Percentiles rank a stretch among this genome's conserved stretches.
phyloP scores from a whole-genome alignment of 169 alveolate species.

The Cryptosporidium felis region DNA sequence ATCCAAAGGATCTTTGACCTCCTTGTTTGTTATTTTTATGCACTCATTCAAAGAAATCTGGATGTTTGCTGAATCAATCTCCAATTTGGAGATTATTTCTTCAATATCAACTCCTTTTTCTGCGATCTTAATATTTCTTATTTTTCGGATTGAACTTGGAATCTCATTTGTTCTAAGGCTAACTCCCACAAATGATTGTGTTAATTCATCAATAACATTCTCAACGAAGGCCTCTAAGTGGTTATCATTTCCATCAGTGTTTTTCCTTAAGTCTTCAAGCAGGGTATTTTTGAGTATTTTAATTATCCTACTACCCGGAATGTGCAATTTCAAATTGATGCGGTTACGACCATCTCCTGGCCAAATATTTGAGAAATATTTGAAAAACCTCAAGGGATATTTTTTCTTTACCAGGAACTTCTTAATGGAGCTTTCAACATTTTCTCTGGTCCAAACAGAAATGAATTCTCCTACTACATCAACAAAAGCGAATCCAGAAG shows the following conservation, averaged over 20 bases:
- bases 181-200: background rate
- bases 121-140: background rate
- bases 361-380: conserved; percentile 24
- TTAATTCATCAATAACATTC: background rate
- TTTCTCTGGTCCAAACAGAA: conserved; percentile 47
- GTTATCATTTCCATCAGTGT: background rate
- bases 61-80: background rate
- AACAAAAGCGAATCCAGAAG: conserved; percentile 21
- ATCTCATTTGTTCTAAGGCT: background rate
- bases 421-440: background rate
- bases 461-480: conserved; percentile 34
- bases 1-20: background rate
- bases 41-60: conserved; percentile 5
- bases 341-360: conserved; percentile 49
- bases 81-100: background rate
- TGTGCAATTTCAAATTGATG: background rate
- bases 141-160: background rate
- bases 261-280: background rate
- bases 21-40: background rate
- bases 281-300: background rate
- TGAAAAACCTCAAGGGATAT: background rate
- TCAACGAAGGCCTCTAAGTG: background rate
- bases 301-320: background rate
- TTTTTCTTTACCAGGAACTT: background rate
- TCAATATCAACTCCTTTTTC: conserved; percentile 8